phyloP scores from a whole-genome alignment of 805 yeast species.

The Barnettozyma pratensis region DNA sequence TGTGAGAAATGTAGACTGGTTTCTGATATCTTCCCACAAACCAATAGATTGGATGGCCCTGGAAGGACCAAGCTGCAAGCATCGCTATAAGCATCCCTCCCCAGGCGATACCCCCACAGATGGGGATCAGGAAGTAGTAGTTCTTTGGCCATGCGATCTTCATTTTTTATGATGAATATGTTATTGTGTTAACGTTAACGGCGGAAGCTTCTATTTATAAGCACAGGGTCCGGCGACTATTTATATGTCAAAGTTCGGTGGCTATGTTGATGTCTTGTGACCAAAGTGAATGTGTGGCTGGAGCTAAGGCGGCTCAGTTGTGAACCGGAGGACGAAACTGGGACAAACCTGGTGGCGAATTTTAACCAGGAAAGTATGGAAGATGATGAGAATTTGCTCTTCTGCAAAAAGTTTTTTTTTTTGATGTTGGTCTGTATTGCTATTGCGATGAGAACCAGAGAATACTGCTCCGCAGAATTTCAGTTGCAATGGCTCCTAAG shows the following conservation, averaged over 20 bases:
- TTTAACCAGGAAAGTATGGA: too few relatives aligned
- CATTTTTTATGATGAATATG: not conserved
- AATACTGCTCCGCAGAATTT: too few relatives aligned
- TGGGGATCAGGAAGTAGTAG: constrained; percentile 54
- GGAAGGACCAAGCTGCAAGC: constrained; percentile 70
- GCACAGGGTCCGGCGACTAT: not conserved
- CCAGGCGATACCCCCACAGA: constrained; percentile 68
- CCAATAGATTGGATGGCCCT: constrained; percentile 69
- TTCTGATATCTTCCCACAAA: constrained; percentile 42
- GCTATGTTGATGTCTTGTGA: not conserved
- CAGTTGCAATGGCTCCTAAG: too few relatives aligned
- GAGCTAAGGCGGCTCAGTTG: too few relatives aligned
- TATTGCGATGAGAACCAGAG: too few relatives aligned
- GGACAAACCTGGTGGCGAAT: too few relatives aligned
- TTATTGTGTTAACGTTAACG: not conserved
- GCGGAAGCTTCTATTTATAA: too few relatives aligned
- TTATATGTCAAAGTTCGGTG: not conserved
- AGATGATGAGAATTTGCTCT: too few relatives aligned
- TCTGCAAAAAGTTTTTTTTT: too few relatives aligned
- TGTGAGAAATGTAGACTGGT: constrained; percentile 74
- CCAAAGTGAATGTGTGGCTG: too few relatives aligned
- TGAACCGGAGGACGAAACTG: too few relatives aligned
- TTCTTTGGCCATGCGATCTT: constrained; percentile 24
- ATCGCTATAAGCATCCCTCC: constrained; percentile 87
- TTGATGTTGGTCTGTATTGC: too few relatives aligned